phyloP scores from a whole-genome alignment of 164 flowering plant species.

The Santalum album region DNA sequence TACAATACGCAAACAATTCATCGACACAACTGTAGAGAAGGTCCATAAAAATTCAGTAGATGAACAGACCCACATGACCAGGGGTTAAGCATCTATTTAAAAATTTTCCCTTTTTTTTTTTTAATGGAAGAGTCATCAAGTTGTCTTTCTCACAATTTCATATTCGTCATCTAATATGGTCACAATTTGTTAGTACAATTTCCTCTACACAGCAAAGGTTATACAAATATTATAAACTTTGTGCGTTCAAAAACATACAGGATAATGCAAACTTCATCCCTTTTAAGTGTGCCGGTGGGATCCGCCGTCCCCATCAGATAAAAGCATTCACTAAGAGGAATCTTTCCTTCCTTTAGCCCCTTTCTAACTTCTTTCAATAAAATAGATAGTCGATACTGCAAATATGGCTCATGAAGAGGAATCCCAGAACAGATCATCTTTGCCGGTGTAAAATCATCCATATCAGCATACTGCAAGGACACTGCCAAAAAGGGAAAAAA shows the following conservation, averaged over 20 bases:
- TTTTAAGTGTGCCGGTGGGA: constrained; percentile 57
- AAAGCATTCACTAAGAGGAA: constrained; percentile 52
- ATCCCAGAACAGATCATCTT: constrained; percentile 66
- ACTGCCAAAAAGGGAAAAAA: constrained; percentile 25
- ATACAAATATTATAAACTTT: not conserved
- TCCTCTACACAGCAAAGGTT: no score
- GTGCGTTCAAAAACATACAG: constrained; percentile 42
- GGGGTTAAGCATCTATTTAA: no score
- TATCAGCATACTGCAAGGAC: constrained; percentile 35
- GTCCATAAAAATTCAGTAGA: no score
- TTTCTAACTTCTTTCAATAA: constrained; percentile 38
- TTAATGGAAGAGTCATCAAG: no score
- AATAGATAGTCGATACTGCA: constrained; percentile 35
- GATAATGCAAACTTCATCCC: constrained; percentile 70
- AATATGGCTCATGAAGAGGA: constrained; percentile 69
- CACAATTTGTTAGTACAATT: no score
- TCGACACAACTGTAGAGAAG: no score
- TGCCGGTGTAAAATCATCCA: constrained; percentile 35
- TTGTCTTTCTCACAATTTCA: no score
- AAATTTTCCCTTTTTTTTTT: no score
- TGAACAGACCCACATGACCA: no score
- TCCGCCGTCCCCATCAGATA: constrained; percentile 84
- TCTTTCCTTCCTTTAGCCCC: constrained; percentile 47
- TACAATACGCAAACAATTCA: no score
- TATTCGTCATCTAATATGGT: no score